Conservation (phyloP, 2,329 filamentous ascomycete genomes). For the Magnaporthiopsis poae region DNA sequence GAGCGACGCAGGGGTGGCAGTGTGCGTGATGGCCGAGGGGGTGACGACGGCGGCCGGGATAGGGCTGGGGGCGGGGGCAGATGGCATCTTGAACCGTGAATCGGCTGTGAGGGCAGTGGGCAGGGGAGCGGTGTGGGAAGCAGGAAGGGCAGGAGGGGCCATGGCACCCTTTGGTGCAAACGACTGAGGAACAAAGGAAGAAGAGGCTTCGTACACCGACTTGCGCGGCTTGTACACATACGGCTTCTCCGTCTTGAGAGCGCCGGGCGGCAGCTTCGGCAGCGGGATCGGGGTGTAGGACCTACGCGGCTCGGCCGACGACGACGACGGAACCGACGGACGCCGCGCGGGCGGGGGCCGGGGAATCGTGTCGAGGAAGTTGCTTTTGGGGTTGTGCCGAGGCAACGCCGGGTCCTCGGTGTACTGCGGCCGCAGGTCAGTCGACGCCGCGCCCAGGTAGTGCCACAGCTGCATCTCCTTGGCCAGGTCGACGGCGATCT, state of each 20-base stretch:
- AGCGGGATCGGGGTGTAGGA: slow-evolving; percentile 19
- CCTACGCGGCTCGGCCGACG: slow-evolving; percentile 11
- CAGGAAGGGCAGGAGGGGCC: slow-evolving; percentile 2
- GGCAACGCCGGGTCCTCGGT: slow-evolving; percentile 59
- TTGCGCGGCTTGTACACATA: slow-evolving; percentile 44
- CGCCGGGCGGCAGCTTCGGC: slow-evolving; percentile 16
- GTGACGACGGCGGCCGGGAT: slow-evolving; percentile 4
- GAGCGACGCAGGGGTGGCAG: neutral
- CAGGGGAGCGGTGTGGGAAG: neutral
- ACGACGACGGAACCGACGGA: slow-evolving; percentile 13
- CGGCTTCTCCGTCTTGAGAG: slow-evolving; percentile 32
- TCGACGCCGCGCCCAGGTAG: slow-evolving; percentile 77
- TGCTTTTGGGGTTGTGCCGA: slow-evolving; percentile 58
- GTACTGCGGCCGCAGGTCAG: slow-evolving; percentile 83
- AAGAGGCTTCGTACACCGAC: slow-evolving; percentile 13
- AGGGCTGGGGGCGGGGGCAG: slow-evolving; percentile 4
- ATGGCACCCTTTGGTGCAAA: slow-evolving; percentile 6
- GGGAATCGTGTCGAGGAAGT: slow-evolving; percentile 61
- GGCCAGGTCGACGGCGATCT: slow-evolving; percentile 60
- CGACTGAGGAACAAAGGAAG: slow-evolving; percentile 4
- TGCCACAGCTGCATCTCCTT: slow-evolving; percentile 74
- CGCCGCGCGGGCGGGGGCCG: slow-evolving; percentile 26
- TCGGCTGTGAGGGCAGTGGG: neutral
- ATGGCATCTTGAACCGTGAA: slow-evolving; percentile 3
- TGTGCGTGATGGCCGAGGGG: neutral